These are phyloP conservation scores for Talaromyces sp. DNA, from an alignment of 2,329 filamentous ascomycete genomes.

Conservation along the genomic window DNA sequence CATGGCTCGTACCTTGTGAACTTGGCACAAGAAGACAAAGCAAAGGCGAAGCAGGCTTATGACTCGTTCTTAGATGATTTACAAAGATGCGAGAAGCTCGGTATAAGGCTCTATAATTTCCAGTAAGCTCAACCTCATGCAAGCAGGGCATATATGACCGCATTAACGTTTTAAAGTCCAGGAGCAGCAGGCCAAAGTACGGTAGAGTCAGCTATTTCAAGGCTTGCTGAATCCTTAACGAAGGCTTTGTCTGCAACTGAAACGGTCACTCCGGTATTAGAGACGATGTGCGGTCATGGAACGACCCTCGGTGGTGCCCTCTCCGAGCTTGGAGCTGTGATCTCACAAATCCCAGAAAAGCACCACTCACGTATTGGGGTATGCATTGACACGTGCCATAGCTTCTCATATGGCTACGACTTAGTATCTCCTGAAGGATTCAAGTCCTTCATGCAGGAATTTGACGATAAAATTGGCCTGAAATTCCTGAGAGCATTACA, in stretches of 20 bases:
- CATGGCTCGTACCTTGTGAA: slow-evolving; percentile 98
- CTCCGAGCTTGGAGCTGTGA: slow-evolving; percentile 80
- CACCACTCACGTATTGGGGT: slow-evolving; percentile 84
- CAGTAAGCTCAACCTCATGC: slow-evolving; percentile 47
- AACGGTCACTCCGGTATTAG: slow-evolving; percentile 74
- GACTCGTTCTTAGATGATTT: slow-evolving; percentile 82
- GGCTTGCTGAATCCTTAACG: slow-evolving; percentile 80
- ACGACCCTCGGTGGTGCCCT: slow-evolving; percentile 83
- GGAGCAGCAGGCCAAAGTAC: slow-evolving; percentile 69
- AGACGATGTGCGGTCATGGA: slow-evolving; percentile 91
- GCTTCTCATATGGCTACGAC: slow-evolving; percentile 92
- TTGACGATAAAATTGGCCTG: slow-evolving; percentile 71
- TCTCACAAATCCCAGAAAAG: slow-evolving; percentile 62
- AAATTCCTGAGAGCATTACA: slow-evolving; percentile 81
- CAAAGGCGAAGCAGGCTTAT: slow-evolving; percentile 82
- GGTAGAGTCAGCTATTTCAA: slow-evolving; percentile 63
- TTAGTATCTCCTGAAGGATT: slow-evolving; percentile 71
- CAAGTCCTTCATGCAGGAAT: slow-evolving; percentile 64
- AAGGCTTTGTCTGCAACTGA: slow-evolving; percentile 70
- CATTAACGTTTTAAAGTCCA: slow-evolving; percentile 45
- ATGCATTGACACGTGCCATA: slow-evolving; percentile 94
- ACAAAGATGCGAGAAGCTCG: slow-evolving; percentile 73
- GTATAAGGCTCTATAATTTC: slow-evolving; percentile 94
- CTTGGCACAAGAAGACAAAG: slow-evolving; percentile 74
- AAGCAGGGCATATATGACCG: background rate